phyloP scores from a whole-genome alignment of 1,139 yeast species.

The Trichomonascaceae sp. region DNA sequence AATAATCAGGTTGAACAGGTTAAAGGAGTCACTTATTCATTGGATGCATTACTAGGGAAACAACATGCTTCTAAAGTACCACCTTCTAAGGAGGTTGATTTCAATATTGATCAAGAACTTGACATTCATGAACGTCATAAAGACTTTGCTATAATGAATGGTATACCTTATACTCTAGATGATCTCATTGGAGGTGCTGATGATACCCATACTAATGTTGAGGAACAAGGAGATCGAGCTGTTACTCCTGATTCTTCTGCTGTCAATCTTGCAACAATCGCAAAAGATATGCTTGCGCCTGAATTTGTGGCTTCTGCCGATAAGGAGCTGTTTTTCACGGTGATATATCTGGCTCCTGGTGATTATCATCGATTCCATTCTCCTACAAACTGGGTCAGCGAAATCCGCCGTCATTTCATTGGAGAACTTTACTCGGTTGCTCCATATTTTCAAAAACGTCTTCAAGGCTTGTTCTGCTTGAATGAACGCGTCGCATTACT shows the following conservation, averaged over 20 bases:
- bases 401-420: slow-evolving; percentile 87
- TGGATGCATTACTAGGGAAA: slow-evolving; percentile 78
- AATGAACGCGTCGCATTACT: slow-evolving; percentile 93
- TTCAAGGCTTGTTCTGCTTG: slow-evolving; percentile 80
- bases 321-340: slow-evolving; percentile 77
- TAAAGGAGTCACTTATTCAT: slow-evolving; percentile 89
- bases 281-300: slow-evolving; percentile 25
- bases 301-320: slow-evolving; percentile 28
- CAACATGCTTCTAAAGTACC: slow-evolving; percentile 42
- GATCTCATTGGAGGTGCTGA: slow-evolving; percentile 55
- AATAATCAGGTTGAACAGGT: slow-evolving; percentile 88
- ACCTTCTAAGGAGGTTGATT: slow-evolving; percentile 51
- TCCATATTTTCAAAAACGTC: slow-evolving; percentile 86
- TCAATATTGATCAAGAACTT: slow-evolving; percentile 37
- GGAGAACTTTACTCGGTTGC: slow-evolving; percentile 96
- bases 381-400: slow-evolving; percentile 94
- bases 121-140: slow-evolving; percentile 50
- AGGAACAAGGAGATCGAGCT: slow-evolving; percentile 34
- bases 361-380: slow-evolving; percentile 97
- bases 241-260: slow-evolving; percentile 16
- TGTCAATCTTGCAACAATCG: slow-evolving; percentile 22
- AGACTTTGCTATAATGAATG: slow-evolving; percentile 74
- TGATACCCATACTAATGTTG: slow-evolving; percentile 16
- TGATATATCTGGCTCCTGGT: slow-evolving; percentile 94
- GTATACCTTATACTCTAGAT: slow-evolving; percentile 66